Conservation (phyloP, 2,329 filamentous ascomycete genomes). For the Aspergillus niger region DNA sequence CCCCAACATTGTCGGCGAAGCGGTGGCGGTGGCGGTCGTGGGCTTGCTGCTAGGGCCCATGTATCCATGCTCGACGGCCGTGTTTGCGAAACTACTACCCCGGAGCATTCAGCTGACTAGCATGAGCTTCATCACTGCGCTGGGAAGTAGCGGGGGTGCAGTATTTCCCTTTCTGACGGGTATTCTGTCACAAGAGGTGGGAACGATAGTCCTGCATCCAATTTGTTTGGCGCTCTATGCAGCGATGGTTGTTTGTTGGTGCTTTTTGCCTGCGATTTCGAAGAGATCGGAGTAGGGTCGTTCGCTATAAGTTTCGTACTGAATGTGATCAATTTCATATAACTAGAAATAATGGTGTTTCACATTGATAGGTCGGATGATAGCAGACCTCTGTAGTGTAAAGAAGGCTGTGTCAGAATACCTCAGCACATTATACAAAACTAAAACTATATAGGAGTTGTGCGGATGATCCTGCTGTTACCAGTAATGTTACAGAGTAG, state of each 20-base stretch:
- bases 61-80: constrained; percentile 70
- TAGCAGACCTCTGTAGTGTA: too few species aligned
- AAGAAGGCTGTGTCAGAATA: too few species aligned
- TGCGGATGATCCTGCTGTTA: too few species aligned
- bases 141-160: constrained; percentile 47
- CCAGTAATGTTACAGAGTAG: too few species aligned
- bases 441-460: too few species aligned
- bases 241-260: constrained; percentile 57
- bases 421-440: too few species aligned
- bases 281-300: constrained; percentile 51
- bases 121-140: constrained; percentile 41
- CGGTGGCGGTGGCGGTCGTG: constrained; percentile 68
- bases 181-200: constrained; percentile 49
- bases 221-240: constrained; percentile 58
- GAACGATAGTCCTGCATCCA: constrained; percentile 55
- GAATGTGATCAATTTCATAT: too few species aligned
- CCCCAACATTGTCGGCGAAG: constrained; percentile 71
- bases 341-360: too few species aligned
- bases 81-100: constrained; percentile 57
- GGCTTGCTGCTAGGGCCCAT: constrained; percentile 77
- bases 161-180: constrained; percentile 52
- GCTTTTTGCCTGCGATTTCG: constrained; percentile 50
- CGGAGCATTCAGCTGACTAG: constrained; percentile 42
- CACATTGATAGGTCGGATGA: too few species aligned
- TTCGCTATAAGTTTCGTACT: neutral